Evolutionary conservation across 306 rosid genomes (phyloP).

Genomic region (Acacia crassicarpa): DNA sequence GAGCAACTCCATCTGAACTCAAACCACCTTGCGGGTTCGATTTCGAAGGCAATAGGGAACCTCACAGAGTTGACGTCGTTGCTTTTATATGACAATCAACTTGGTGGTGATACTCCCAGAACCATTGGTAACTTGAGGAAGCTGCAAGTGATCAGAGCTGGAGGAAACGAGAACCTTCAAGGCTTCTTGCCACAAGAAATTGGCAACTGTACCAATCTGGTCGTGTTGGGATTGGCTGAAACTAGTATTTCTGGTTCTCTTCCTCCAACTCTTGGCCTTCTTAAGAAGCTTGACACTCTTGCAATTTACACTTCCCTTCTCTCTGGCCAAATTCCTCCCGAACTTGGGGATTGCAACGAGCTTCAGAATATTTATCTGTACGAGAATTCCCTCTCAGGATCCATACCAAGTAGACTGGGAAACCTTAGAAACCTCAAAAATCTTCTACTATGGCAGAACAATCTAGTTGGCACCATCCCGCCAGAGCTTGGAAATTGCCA

Average conservation of each 20-base stretch:
- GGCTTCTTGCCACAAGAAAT: slow-evolving; percentile 73
- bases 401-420: slow-evolving; percentile 71
- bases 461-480: slow-evolving; percentile 73
- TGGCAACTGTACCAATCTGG: slow-evolving; percentile 70
- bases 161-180: slow-evolving; percentile 83
- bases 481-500: slow-evolving; percentile 69
- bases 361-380: slow-evolving; percentile 70
- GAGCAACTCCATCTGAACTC: slow-evolving; percentile 67
- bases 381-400: slow-evolving; percentile 75
- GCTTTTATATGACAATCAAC: slow-evolving; percentile 66
- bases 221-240: slow-evolving; percentile 78
- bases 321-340: slow-evolving; percentile 75
- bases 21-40: slow-evolving; percentile 62
- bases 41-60: slow-evolving; percentile 69
- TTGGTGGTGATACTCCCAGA: slow-evolving; percentile 62
- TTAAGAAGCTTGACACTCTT: slow-evolving; percentile 69
- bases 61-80: slow-evolving; percentile 54
- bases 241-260: slow-evolving; percentile 78
- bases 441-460: slow-evolving; percentile 84
- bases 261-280: slow-evolving; percentile 59
- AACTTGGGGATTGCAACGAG: slow-evolving; percentile 68
- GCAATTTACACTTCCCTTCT: slow-evolving; percentile 76
- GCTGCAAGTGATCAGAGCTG: slow-evolving; percentile 71
- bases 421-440: slow-evolving; percentile 56
- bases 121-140: slow-evolving; percentile 59